Percentiles rank a stretch among this genome's conserved stretches.
These are phyloP conservation scores for Moesziomyces parantarcticus DNA, from an alignment of 1,284 basidiomycete species.

Conservation along the genomic window DNA sequence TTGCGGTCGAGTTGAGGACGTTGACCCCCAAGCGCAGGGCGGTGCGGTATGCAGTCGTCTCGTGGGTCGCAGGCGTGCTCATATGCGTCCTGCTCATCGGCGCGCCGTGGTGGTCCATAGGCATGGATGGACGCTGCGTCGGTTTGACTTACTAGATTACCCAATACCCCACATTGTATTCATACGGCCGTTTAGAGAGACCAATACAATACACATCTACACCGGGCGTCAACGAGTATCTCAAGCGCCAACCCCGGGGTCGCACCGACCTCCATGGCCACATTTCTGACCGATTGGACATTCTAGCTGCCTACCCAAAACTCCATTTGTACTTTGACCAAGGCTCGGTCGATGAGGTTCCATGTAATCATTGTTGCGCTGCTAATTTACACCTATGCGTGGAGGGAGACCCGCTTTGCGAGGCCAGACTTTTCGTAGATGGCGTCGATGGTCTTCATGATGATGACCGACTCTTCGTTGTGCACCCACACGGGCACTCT, in stretches of 20 bases:
- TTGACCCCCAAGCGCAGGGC: constrained; percentile 69
- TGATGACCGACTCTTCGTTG: constrained; percentile 49
- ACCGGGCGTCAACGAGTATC: too few species aligned
- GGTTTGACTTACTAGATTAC: constrained; percentile 19
- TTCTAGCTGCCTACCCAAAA: too few species aligned
- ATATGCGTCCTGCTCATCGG: constrained; percentile 58
- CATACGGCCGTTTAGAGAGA: not conserved
- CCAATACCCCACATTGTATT: not conserved
- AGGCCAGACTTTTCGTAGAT: constrained; percentile 54
- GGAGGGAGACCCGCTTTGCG: constrained; percentile 12
- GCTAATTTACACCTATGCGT: too few species aligned
- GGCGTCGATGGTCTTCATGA: constrained; percentile 55
- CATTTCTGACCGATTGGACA: too few species aligned
- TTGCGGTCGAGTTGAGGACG: constrained; percentile 81
- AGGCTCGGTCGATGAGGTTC: too few species aligned
- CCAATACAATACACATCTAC: not conserved
- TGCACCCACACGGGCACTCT: constrained; percentile 54
- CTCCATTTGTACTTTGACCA: too few species aligned
- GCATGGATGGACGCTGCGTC: constrained; percentile 54
- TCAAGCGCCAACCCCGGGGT: too few species aligned
- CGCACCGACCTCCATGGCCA: too few species aligned
- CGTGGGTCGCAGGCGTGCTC: constrained; percentile 52
- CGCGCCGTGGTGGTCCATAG: constrained; percentile 59
- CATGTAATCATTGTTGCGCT: too few species aligned
- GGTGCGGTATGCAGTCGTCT: constrained; percentile 54